A percentile compares a stretch with the other conserved stretches of the same genome.
phyloP scores from a whole-genome alignment of 2,329 filamentous ascomycete species.

The Calonectria pteridis region DNA sequence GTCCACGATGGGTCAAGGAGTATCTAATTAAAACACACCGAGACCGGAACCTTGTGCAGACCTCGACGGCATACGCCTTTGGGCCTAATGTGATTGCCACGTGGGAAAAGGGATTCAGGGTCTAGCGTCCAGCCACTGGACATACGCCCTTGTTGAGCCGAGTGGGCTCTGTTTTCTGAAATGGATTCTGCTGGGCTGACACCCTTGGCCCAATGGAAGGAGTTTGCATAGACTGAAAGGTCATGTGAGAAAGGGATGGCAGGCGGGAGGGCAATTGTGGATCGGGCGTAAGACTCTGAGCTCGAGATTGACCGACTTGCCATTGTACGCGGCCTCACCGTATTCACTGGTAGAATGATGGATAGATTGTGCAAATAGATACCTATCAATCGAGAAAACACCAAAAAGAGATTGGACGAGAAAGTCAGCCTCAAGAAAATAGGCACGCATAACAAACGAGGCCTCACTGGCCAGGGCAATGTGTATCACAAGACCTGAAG shows the following conservation, averaged over 20 bases:
- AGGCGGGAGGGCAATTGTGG: not conserved
- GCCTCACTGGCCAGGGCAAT: not conserved
- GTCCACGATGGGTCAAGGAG: conserved; percentile 9
- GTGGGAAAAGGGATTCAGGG: conserved; percentile 9
- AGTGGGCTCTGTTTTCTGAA: not conserved
- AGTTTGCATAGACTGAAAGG: not conserved
- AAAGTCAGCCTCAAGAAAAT: not conserved
- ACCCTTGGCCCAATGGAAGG: not conserved
- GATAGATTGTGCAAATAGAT: not conserved
- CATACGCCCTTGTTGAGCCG: not conserved
- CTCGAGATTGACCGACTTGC: not conserved
- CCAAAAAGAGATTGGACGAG: not conserved
- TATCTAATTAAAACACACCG: conserved; percentile 14
- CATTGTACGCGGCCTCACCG: not conserved
- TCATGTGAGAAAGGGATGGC: not conserved
- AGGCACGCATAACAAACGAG: not conserved
- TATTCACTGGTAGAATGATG: not conserved
- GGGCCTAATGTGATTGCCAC: conserved; percentile 19
- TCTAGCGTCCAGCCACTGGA: conserved; percentile 6
- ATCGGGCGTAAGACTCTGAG: not conserved
- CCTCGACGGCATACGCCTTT: conserved; percentile 22
- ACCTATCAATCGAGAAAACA: not conserved
- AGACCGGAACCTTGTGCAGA: conserved; percentile 12
- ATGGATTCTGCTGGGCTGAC: not conserved
- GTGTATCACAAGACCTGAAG: not conserved